These are phyloP conservation scores for Candida railenensis DNA, from an alignment of 805 yeast species.

Conservation along the genomic window DNA sequence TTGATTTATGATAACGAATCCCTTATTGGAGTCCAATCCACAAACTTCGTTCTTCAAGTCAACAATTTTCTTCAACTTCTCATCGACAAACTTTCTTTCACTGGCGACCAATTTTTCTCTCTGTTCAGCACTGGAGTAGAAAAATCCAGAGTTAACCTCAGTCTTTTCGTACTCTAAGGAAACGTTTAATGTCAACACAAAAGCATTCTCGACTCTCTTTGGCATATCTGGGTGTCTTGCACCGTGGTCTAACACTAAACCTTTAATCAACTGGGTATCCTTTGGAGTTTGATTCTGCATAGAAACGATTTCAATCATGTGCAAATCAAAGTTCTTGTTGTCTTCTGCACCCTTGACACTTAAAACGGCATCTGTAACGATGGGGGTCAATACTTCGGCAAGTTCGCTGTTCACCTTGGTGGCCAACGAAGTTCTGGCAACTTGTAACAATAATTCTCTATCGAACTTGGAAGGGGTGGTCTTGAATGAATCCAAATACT, in stretches of 20 bases:
- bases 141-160: constrained; percentile 95
- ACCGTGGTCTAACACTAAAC: constrained; percentile 95
- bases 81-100: constrained; percentile 93
- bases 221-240: constrained; percentile 99
- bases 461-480: constrained; percentile 54
- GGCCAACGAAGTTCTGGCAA: constrained; percentile 83
- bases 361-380: constrained; percentile 94
- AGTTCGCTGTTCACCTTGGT: constrained; percentile 83
- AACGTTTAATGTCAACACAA: constrained; percentile 84
- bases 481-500: constrained; percentile 68
- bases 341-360: constrained; percentile 53
- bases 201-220: constrained; percentile 75
- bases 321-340: constrained; percentile 65
- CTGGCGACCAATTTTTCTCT: constrained; percentile 91
- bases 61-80: constrained; percentile 83
- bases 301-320: constrained; percentile 97
- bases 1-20: constrained; percentile 94
- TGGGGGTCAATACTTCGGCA: constrained; percentile 81
- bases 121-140: constrained; percentile 92
- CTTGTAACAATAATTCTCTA: constrained; percentile 86
- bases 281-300: constrained; percentile 92
- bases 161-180: constrained; percentile 96
- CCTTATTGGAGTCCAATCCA: constrained; percentile 64
- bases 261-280: constrained; percentile 80
- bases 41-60: constrained; percentile 93